A percentile compares a stretch with the other conserved stretches of the same genome.
These are phyloP conservation scores for Phytophthora hibernalis DNA, from an alignment of 352 stramenopile species.

Conservation along the genomic window DNA sequence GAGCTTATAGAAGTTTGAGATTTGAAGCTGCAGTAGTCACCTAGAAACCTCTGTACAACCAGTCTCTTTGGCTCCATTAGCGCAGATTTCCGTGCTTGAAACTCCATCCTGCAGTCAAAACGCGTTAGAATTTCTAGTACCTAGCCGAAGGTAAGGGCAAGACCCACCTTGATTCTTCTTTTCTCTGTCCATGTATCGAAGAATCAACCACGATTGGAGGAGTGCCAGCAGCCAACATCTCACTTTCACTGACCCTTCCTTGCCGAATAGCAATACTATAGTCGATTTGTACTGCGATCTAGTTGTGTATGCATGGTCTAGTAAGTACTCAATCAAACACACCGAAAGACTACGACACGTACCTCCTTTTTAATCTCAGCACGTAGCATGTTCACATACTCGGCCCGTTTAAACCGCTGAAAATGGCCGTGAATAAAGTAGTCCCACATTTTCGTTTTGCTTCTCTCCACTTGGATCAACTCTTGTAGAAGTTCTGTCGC, in stretches of 20 bases:
- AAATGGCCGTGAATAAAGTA: conserved; percentile 69
- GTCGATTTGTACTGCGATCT: conserved; percentile 75
- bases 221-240: conserved; percentile 16
- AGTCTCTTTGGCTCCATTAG: conserved; percentile 54
- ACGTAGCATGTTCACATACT: conserved; percentile 71
- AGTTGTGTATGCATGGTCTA: background rate
- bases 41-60: conserved; percentile 45
- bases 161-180: conserved; percentile 48
- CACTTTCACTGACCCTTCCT: conserved; percentile 33
- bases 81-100: conserved; percentile 58
- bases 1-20: conserved; percentile 1
- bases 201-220: conserved; percentile 8
- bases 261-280: conserved; percentile 47
- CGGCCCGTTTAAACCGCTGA: conserved; percentile 65
- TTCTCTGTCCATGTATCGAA: conserved; percentile 17
- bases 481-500: conserved; percentile 66
- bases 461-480: conserved; percentile 69
- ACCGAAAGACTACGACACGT: background rate
- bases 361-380: conserved; percentile 82
- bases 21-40: conserved; percentile 75
- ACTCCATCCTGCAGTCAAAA: conserved; percentile 45
- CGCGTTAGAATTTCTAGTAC: background rate
- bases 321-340: background rate
- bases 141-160: background rate
- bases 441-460: conserved; percentile 64